phyloP scores from a whole-genome alignment of 352 stramenopile species.

The Pythium rhizo-oryzae region DNA sequence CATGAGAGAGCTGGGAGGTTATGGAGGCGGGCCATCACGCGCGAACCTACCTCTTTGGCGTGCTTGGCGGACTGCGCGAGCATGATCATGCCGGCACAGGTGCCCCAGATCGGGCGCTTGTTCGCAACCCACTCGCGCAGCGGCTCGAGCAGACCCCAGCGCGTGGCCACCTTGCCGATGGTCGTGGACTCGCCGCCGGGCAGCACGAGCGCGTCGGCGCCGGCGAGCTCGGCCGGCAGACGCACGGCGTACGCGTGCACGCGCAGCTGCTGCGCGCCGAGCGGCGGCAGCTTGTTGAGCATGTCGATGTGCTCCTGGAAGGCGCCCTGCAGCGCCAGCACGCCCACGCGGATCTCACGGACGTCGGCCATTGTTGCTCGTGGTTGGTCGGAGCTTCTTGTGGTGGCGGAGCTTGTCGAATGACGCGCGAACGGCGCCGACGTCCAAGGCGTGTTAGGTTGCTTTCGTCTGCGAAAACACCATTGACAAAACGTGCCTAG shows the following conservation, averaged over 20 bases:
- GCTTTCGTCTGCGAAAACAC: conserved; percentile 1
- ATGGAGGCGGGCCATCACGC: background rate
- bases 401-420: background rate
- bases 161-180: conserved; percentile 92
- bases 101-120: conserved; percentile 93
- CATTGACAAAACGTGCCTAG: conserved; percentile 3
- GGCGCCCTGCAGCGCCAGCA: conserved; percentile 90
- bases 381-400: background rate
- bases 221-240: conserved; percentile 75
- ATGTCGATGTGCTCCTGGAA: conserved; percentile 93
- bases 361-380: conserved; percentile 14
- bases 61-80: conserved; percentile 85
- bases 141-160: conserved; percentile 76
- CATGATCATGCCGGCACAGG: conserved; percentile 98
- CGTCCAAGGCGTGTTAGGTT: background rate
- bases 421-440: background rate
- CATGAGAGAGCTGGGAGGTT: background rate
- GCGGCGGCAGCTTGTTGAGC: conserved; percentile 54
- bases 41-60: conserved; percentile 71
- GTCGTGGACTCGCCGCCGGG: conserved; percentile 96
- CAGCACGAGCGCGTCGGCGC: conserved; percentile 92
- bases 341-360: conserved; percentile 59
- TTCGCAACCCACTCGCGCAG: conserved; percentile 79
- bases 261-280: conserved; percentile 32
- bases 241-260: conserved; percentile 76